Conservation (phyloP, 352 stramenopile species). For the Phytophthora chlamydospora region DNA sequence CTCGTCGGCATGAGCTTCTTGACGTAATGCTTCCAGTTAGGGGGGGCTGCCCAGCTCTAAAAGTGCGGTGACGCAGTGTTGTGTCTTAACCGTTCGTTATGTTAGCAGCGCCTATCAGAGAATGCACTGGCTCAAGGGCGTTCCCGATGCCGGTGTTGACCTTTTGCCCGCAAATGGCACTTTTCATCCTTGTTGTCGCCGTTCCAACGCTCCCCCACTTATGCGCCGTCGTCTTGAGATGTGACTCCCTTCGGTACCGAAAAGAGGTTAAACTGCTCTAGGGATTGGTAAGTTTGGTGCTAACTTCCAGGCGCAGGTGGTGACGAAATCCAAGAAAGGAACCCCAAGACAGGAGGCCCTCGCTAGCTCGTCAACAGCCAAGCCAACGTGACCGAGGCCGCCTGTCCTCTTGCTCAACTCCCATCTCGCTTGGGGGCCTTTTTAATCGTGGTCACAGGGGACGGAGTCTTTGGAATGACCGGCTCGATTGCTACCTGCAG, state of each 20-base stretch:
- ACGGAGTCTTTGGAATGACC: conserved; percentile 15
- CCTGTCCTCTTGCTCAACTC: conserved; percentile 14
- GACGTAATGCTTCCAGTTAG: no score
- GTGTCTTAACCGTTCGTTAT: no score
- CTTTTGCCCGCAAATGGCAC: conserved; percentile 11
- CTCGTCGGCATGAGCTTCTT: no score
- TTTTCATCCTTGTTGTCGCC: conserved; percentile 32
- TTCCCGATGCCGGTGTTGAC: conserved; percentile 7
- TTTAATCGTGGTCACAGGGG: conserved; percentile 17
- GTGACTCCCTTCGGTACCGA: conserved; percentile 18
- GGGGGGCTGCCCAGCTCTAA: no score
- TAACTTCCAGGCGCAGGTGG: conserved; percentile 22
- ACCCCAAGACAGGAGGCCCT: background rate
- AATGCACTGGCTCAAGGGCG: background rate
- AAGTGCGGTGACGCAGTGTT: no score
- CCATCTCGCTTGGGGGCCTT: conserved; percentile 8
- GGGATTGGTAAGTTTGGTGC: conserved; percentile 19
- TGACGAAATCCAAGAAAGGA: conserved; percentile 16
- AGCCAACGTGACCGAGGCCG: background rate
- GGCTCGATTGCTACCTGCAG: conserved; percentile 30
- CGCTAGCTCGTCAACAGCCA: background rate
- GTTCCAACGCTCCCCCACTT: conserved; percentile 4
- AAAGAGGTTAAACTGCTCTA: conserved; percentile 24
- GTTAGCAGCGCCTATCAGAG: no score
- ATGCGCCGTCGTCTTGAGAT: conserved; percentile 18